Evolutionary conservation across 164 flowering plant species (phyloP).

Genomic region (Tetracentron sinense): DNA sequence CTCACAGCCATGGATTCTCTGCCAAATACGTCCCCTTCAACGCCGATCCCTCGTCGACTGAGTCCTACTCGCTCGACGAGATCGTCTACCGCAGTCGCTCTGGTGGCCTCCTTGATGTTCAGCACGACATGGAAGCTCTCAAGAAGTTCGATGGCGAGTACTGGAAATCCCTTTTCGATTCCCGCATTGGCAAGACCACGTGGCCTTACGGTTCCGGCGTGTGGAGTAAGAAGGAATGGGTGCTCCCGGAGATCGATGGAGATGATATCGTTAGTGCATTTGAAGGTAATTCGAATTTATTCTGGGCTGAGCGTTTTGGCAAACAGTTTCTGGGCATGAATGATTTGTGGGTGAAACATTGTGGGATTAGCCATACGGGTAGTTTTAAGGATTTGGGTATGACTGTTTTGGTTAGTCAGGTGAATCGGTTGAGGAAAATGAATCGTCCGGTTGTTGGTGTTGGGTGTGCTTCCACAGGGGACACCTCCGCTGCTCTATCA

Average conservation of each 20-base stretch:
- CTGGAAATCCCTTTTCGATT: slow-evolving; percentile 75
- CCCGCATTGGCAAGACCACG: slow-evolving; percentile 71
- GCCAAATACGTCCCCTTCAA: slow-evolving; percentile 85
- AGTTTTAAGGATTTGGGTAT: too few relatives aligned
- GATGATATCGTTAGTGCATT: slow-evolving; percentile 74
- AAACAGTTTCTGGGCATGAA: slow-evolving; percentile 73
- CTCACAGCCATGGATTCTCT: slow-evolving; percentile 45
- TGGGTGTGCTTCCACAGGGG: slow-evolving; percentile 85
- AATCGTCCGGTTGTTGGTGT: slow-evolving; percentile 39
- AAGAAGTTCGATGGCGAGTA: slow-evolving; percentile 56
- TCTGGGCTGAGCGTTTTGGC: slow-evolving; percentile 92
- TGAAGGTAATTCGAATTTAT: slow-evolving; percentile 82
- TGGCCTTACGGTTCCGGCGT: slow-evolving; percentile 97
- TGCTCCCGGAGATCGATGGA: slow-evolving; percentile 69
- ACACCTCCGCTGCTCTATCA: slow-evolving; percentile 75
- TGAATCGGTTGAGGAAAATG: slow-evolving; percentile 56
- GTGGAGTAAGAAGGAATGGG: slow-evolving; percentile 95
- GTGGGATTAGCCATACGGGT: too few relatives aligned
- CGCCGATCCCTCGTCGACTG: slow-evolving; percentile 47
- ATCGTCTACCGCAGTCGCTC: slow-evolving; percentile 79
- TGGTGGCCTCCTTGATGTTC: slow-evolving; percentile 81
- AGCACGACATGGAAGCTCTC: slow-evolving; percentile 72
- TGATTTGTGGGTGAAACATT: slow-evolving; percentile 92
- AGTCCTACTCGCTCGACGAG: slow-evolving; percentile 84
- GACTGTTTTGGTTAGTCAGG: slow-evolving; percentile 79